These are phyloP conservation scores for Annulohypoxylon stygium DNA, from an alignment of 495 filamentous ascomycete genomes.

Conservation along the genomic window DNA sequence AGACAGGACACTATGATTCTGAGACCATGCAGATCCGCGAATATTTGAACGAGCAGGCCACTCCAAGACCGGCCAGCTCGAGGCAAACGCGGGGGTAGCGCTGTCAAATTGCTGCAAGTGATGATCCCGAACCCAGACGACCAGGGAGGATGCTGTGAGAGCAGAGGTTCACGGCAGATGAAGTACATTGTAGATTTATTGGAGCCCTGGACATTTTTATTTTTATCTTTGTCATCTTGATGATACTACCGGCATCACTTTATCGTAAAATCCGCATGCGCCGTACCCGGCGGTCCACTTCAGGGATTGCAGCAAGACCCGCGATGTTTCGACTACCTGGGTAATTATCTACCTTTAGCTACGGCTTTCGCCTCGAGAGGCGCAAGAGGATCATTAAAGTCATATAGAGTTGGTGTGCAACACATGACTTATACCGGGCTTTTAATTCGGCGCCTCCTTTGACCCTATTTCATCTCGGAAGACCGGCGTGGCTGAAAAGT, in stretches of 20 bases:
- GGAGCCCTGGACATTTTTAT: slow-evolving; percentile 31
- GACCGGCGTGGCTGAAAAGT: slow-evolving; percentile 32
- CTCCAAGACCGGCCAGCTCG: slow-evolving; percentile 23
- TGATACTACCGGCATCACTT: slow-evolving; percentile 27
- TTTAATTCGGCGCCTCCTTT: slow-evolving; percentile 21
- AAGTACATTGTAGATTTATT: slow-evolving; percentile 21
- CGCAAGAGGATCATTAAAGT: slow-evolving; percentile 18
- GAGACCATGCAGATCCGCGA: slow-evolving; percentile 39
- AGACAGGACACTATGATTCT: slow-evolving; percentile 27
- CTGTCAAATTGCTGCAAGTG: slow-evolving; percentile 48
- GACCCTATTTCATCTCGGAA: slow-evolving; percentile 24
- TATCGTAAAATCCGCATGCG: slow-evolving; percentile 22
- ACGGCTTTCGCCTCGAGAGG: slow-evolving; percentile 16
- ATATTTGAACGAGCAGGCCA: slow-evolving; percentile 32
- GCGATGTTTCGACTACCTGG: background rate
- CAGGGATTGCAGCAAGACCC: slow-evolving; percentile 16
- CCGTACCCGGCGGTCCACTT: slow-evolving; percentile 17
- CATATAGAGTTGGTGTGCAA: slow-evolving; percentile 18
- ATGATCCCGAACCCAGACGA: slow-evolving; percentile 45
- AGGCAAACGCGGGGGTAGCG: slow-evolving; percentile 45
- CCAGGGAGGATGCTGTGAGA: slow-evolving; percentile 28
- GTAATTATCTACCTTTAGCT: slow-evolving; percentile 3
- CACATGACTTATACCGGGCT: slow-evolving; percentile 15
- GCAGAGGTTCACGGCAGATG: slow-evolving; percentile 40
- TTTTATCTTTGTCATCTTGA: slow-evolving; percentile 43